Percentiles rank a stretch among this genome's conserved stretches.
These are phyloP conservation scores for Kodamaea neixiangensis DNA, from an alignment of 805 yeast species.

Conservation along the genomic window DNA sequence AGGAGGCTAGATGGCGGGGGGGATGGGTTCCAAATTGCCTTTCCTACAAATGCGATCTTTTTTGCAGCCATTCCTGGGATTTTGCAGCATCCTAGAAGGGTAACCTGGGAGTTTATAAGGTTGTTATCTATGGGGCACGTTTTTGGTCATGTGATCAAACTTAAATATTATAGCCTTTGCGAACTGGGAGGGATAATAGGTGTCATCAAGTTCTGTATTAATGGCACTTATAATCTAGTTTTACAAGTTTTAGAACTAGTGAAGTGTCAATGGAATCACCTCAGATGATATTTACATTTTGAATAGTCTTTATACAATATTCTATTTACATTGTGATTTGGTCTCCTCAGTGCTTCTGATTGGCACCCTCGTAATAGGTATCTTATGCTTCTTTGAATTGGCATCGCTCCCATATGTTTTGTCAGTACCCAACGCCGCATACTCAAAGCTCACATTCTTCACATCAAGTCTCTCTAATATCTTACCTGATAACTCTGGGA, in stretches of 20 bases:
- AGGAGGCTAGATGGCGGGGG: not conserved
- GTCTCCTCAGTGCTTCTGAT: constrained; percentile 12
- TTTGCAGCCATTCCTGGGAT: constrained; percentile 1
- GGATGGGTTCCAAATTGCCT: constrained; percentile 5
- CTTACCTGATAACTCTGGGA: constrained; percentile 61
- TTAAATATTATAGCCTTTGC: too few relatives aligned
- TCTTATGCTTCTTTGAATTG: constrained; percentile 49
- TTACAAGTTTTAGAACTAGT: too few relatives aligned
- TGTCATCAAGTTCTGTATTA: too few relatives aligned
- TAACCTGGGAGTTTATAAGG: not conserved
- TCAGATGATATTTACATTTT: too few relatives aligned
- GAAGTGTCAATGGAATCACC: too few relatives aligned
- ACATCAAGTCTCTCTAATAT: constrained; percentile 70
- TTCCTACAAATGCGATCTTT: not conserved
- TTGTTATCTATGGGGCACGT: not conserved
- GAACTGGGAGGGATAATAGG: too few relatives aligned
- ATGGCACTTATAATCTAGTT: too few relatives aligned
- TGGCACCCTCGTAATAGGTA: constrained; percentile 44
- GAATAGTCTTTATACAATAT: not conserved
- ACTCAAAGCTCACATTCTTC: constrained; percentile 48
- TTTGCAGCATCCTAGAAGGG: constrained; percentile 3
- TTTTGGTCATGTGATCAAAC: not conserved
- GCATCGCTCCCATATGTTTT: constrained; percentile 57
- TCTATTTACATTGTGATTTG: constrained; percentile 6
- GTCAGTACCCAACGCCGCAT: constrained; percentile 60